Conservation (phyloP, 2,329 filamentous ascomycete species). For the Fusarium proliferatum region DNA sequence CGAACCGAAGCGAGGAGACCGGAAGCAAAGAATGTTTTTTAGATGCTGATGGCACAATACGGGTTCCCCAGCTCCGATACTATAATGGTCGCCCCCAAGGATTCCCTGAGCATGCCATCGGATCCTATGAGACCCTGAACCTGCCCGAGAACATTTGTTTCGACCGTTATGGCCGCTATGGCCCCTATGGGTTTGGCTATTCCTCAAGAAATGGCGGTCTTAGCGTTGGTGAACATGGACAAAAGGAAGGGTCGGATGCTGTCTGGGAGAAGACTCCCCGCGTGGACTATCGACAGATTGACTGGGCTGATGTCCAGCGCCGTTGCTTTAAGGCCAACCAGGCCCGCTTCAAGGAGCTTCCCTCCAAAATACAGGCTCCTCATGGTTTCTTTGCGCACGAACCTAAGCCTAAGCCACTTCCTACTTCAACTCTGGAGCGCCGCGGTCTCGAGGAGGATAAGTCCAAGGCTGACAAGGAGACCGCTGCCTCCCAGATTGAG, state of each 20-base stretch:
- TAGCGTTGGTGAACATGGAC: conserved; percentile 86
- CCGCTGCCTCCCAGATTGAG: conserved; percentile 20
- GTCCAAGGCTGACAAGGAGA: conserved; percentile 19
- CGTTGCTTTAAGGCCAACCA: conserved; percentile 78
- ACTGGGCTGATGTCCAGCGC: conserved; percentile 83
- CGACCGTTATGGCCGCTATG: conserved; percentile 87
- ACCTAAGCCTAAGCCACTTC: conserved; percentile 10
- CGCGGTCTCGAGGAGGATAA: conserved; percentile 28
- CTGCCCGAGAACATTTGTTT: conserved; percentile 90
- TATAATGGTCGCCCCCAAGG: conserved; percentile 83
- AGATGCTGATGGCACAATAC: conserved; percentile 72
- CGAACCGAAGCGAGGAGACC: conserved; percentile 55
- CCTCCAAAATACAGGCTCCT: conserved; percentile 53
- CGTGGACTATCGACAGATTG: conserved; percentile 80
- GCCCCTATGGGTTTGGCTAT: conserved; percentile 92
- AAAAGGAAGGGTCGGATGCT: conserved; percentile 80
- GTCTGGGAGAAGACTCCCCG: conserved; percentile 79
- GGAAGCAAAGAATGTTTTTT: conserved; percentile 81
- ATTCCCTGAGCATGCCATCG: conserved; percentile 85
- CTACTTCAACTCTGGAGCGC: conserved; percentile 12
- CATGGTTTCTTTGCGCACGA: conserved; percentile 65
- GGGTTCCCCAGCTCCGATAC: conserved; percentile 76
- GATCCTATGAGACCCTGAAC: conserved; percentile 85
- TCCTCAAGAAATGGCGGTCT: conserved; percentile 80
- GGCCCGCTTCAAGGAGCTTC: conserved; percentile 71